Conservation (phyloP, 805 yeast species). For the Kodamaea restingae region DNA sequence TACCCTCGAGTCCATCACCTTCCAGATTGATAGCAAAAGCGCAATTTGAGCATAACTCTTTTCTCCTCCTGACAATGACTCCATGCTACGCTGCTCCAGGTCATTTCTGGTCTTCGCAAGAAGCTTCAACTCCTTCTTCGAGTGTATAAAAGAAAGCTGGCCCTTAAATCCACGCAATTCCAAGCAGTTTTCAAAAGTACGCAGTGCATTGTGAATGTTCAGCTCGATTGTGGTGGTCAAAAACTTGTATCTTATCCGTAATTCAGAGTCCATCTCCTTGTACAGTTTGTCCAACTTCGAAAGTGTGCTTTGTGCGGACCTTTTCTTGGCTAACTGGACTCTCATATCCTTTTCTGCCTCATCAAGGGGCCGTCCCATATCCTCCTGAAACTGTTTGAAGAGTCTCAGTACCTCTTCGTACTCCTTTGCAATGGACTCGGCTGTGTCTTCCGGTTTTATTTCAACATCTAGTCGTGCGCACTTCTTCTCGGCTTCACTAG, state of each 20-base stretch:
- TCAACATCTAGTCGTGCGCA: constrained; percentile 49
- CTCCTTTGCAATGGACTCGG: constrained; percentile 48
- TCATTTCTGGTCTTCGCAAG: constrained; percentile 60
- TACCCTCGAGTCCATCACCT: constrained; percentile 80
- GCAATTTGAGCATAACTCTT: constrained; percentile 92
- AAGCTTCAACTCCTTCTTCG: constrained; percentile 47
- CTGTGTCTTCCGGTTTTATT: constrained; percentile 35
- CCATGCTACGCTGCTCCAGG: constrained; percentile 61
- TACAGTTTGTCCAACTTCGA: constrained; percentile 35
- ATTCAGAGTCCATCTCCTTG: constrained; percentile 25
- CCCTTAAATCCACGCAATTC: constrained; percentile 73
- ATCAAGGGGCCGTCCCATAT: constrained; percentile 53
- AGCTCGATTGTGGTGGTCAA: constrained; percentile 31
- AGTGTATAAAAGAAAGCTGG: constrained; percentile 58
- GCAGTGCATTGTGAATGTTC: constrained; percentile 28
- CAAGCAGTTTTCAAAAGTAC: constrained; percentile 54
- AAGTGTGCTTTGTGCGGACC: constrained; percentile 39
- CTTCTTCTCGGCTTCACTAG: constrained; percentile 29
- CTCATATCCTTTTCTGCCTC: constrained; percentile 40
- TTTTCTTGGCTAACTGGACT: constrained; percentile 25
- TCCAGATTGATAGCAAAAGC: constrained; percentile 85
- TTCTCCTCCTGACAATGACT: constrained; percentile 93
- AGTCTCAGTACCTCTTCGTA: constrained; percentile 43
- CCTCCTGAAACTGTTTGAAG: constrained; percentile 49
- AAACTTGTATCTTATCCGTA: constrained; percentile 29